Conservation (phyloP, 2,329 filamentous ascomycete species). For the Esteya vermicola region DNA sequence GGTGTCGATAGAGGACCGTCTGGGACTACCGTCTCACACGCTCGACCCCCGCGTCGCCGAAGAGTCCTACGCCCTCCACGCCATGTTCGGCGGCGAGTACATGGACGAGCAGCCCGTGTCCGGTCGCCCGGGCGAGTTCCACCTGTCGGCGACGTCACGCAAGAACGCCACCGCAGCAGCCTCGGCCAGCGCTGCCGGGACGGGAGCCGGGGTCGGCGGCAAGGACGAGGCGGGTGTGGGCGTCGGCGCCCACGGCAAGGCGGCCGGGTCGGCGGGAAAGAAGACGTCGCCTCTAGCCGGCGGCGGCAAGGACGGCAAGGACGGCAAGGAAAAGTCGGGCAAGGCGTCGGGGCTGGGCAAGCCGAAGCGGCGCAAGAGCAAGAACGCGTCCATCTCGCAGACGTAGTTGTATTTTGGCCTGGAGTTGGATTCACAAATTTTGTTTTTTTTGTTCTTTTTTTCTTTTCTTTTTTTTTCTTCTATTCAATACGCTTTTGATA, state of each 20-base stretch:
- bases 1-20: too few relatives aligned
- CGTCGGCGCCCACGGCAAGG: neutral
- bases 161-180: conserved; percentile 13
- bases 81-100: conserved; percentile 48
- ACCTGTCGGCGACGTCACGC: conserved; percentile 44
- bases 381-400: conserved; percentile 8
- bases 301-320: conserved; percentile 28
- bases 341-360: conserved; percentile 20
- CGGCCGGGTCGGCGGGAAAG: neutral
- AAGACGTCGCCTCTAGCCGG: conserved; percentile 9
- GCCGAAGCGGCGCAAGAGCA: conserved; percentile 34
- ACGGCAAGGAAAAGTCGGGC: conserved; percentile 26
- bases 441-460: neutral
- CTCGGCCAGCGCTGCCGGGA: neutral
- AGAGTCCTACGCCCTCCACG: conserved; percentile 42
- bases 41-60: conserved; percentile 35
- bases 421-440: neutral
- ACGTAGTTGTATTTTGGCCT: neutral
- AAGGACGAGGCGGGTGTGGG: too few relatives aligned
- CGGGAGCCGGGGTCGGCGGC: neutral
- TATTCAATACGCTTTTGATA: neutral
- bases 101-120: conserved; percentile 57
- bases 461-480: neutral
- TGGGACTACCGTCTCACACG: too few relatives aligned
- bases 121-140: conserved; percentile 50